phyloP scores from a whole-genome alignment of 2,329 filamentous ascomycete species.

The Dothistroma septosporum region DNA sequence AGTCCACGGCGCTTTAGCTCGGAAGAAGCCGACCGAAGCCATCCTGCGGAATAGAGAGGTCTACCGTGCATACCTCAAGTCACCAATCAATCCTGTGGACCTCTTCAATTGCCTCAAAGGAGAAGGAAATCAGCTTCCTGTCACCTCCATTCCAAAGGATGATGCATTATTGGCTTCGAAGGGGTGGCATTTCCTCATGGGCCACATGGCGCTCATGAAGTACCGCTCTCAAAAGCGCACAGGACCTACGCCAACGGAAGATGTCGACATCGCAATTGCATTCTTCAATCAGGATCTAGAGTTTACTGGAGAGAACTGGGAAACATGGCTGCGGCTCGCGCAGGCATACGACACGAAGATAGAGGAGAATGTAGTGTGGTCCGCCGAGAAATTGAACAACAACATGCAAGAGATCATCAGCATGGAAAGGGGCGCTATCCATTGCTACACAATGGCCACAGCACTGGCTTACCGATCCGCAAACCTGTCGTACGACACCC shows the following conservation, averaged over 20 bases:
- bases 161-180: conserved; percentile 67
- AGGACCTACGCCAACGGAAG: conserved; percentile 69
- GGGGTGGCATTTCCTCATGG: conserved; percentile 89
- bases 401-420: conserved; percentile 69
- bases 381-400: conserved; percentile 86
- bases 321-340: conserved; percentile 83
- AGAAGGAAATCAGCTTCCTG: conserved; percentile 67
- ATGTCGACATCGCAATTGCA: conserved; percentile 73
- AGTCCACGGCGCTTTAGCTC: conserved; percentile 80
- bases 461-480: conserved; percentile 57
- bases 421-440: conserved; percentile 74
- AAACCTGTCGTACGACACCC: conserved; percentile 52
- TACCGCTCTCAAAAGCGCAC: conserved; percentile 76
- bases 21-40: conserved; percentile 70
- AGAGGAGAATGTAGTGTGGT: conserved; percentile 84
- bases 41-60: conserved; percentile 85
- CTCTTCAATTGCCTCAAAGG: conserved; percentile 79
- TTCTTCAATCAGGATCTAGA: conserved; percentile 80
- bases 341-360: conserved; percentile 85
- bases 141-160: conserved; percentile 59
- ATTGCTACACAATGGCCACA: conserved; percentile 69
- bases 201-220: conserved; percentile 81
- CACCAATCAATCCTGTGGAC: conserved; percentile 74
- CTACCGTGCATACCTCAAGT: conserved; percentile 74
- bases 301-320: conserved; percentile 76